Evolutionary conservation across 2,329 filamentous ascomycete species (phyloP).

Genomic region (Exophiala phaeomuriformis): DNA sequence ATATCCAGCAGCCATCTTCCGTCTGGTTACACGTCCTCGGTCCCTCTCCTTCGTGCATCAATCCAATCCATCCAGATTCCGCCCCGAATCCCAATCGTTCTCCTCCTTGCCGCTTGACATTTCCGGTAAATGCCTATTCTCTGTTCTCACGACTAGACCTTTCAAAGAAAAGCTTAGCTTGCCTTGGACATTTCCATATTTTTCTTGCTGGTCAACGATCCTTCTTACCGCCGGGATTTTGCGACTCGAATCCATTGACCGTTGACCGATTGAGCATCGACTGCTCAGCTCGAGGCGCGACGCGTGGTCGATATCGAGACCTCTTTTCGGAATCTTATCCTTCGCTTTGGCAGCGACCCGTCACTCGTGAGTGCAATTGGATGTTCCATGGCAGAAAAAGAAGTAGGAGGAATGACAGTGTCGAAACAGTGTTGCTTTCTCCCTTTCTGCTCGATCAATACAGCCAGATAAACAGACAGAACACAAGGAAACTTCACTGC

Average conservation of each 20-base stretch:
- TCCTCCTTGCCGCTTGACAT: constrained; percentile 11
- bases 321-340: not conserved
- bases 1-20: not conserved
- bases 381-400: constrained; percentile 1
- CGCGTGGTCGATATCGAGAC: too few species aligned
- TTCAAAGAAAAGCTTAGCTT: not conserved
- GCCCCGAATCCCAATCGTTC: not conserved
- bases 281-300: not conserved
- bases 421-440: constrained; percentile 2
- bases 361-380: constrained; percentile 8
- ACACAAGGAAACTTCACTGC: not conserved
- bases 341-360: constrained; percentile 6
- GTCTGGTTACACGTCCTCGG: not conserved
- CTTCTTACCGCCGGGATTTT: constrained; percentile 20
- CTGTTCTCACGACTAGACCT: constrained; percentile 14
- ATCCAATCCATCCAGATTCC: not conserved
- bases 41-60: not conserved
- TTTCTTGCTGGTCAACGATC: constrained; percentile 19
- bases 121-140: constrained; percentile 23
- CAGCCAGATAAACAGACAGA: not conserved
- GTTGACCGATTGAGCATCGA: constrained; percentile 7
- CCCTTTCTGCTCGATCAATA: not conserved
- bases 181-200: constrained; percentile 16
- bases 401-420: constrained; percentile 5
- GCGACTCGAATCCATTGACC: constrained; percentile 10